Evolutionary conservation across 2,329 filamentous ascomycete genomes (phyloP), one percentile per base, ranked within the genome.

Genomic region (Grosmannia serpens): DNA sequence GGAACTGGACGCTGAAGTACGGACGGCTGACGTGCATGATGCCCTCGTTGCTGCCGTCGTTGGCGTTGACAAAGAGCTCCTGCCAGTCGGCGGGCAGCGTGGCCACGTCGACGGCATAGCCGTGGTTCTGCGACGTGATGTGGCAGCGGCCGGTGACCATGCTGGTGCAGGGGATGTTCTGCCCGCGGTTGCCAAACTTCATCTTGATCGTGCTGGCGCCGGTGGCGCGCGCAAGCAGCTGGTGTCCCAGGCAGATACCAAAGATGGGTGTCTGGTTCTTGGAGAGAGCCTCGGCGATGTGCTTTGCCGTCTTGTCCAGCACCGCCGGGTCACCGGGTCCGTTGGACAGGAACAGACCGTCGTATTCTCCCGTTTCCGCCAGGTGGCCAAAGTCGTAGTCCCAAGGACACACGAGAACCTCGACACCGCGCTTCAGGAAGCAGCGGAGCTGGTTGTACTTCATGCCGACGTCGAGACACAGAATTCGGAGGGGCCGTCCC

Each of bases 1-100:
- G 94, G 76, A 99, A 99, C 71, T 99, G 94, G n/a, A 97, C 94
- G 78, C 91, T 96, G 80, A 99, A 99, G 76, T 92, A 95, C 56
- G 94, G 94, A 68, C 86, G 88, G 71, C 77, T 82, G 54, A 82
- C 76, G 71, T 97, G 91, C 73, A 91, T 87, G 69, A 99, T 96
- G 74, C 94, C 94, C 77, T 99, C 94, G 73, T 99, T 99, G 74
- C 89, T 96, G 66, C 89, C 89, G 67, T 99, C 94, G 72, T 99
- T 99, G 73, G 94, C 92, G 69, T 99, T 99, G 68, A 97, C 88
- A 65, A 97, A 99, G 11, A 97, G 82, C 74, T 97, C 94, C 66
- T 87, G 83, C 94, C 94, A 99, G 61, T 85, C 88, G 17, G 81
- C 70, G 11, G 88, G 82, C 11, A 99, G 77, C 27, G 84, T 89